Percentiles rank a stretch among this genome's conserved stretches.
Evolutionary conservation across 768 basidiomycete species (phyloP).

Genomic region (Boletus vermiculosoides): DNA sequence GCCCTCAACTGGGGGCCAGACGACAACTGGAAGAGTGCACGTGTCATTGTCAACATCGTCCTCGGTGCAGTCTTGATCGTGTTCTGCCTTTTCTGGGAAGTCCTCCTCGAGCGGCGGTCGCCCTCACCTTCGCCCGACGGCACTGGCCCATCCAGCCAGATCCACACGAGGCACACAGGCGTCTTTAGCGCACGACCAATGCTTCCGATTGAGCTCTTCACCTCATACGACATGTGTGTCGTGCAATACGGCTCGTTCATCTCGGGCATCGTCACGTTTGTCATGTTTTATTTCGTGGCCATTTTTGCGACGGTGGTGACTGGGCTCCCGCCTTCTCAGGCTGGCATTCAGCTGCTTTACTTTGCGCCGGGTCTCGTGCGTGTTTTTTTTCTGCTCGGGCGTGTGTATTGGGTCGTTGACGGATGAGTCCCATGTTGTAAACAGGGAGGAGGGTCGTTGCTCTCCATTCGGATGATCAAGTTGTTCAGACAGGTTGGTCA

Average conservation of each 20-base stretch:
- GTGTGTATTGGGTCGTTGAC: background rate
- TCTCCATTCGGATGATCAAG: conserved; percentile 37
- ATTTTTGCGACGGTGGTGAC: conserved; percentile 51
- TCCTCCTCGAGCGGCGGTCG: conserved; percentile 33
- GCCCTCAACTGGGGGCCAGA: conserved; percentile 52
- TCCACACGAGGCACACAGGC: conserved; percentile 10
- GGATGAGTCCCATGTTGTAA: background rate
- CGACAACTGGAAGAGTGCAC: conserved; percentile 39
- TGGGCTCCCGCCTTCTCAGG: conserved; percentile 37
- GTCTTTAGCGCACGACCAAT: conserved; percentile 39
- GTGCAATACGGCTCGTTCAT: conserved; percentile 40
- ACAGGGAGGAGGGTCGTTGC: conserved; percentile 40
- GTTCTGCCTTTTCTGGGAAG: conserved; percentile 44
- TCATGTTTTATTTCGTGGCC: conserved; percentile 54
- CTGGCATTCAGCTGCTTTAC: conserved; percentile 51
- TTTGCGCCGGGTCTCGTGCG: conserved; percentile 50
- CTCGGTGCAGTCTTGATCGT: conserved; percentile 44
- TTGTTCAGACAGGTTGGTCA: conserved; percentile 36
- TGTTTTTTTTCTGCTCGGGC: background rate
- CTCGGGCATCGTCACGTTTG: conserved; percentile 48
- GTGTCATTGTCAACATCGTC: conserved; percentile 47
- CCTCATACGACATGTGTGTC: conserved; percentile 40
- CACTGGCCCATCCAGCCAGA: background rate
- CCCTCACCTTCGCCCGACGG: background rate
- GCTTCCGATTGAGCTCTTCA: conserved; percentile 47